Conservation (phyloP, 805 yeast genomes). For the Grigorovia transvaalensis region DNA sequence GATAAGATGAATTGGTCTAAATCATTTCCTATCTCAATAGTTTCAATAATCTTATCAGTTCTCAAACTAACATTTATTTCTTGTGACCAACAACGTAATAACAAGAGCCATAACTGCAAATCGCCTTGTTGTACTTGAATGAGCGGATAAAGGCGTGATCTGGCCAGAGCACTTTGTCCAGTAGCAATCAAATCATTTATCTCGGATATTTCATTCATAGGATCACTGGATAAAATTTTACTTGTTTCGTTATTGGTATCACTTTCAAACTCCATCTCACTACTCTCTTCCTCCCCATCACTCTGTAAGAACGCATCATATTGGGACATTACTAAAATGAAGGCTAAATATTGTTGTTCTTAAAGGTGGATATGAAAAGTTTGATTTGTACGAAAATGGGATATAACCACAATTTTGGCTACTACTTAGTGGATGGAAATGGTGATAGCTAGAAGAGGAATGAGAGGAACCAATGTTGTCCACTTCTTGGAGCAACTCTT, state of each 20-base stretch:
- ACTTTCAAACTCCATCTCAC: slow-evolving; percentile 20
- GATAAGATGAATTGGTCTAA: not conserved
- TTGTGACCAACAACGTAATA: not conserved
- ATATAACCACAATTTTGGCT: too few relatives aligned
- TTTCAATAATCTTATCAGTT: not conserved
- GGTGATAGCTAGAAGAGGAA: too few relatives aligned
- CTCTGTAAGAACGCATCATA: slow-evolving; percentile 21
- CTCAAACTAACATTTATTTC: not conserved
- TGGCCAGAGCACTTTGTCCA: not conserved
- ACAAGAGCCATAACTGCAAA: not conserved
- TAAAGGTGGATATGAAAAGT: too few relatives aligned
- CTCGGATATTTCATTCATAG: slow-evolving; percentile 3
- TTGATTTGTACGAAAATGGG: too few relatives aligned
- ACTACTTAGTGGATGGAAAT: too few relatives aligned
- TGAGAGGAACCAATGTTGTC: too few relatives aligned
- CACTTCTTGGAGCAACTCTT: too few relatives aligned
- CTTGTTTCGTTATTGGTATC: slow-evolving; percentile 1
- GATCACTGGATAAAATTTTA: too few relatives aligned
- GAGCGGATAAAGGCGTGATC: not conserved
- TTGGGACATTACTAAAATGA: slow-evolving; percentile 2
- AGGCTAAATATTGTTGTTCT: too few relatives aligned
- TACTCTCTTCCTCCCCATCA: not conserved
- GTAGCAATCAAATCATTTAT: not conserved
- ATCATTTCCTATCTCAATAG: not conserved
- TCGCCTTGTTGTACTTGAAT: not conserved